phyloP scores from a whole-genome alignment of 2,329 filamentous ascomycete species.

The Passalora sequoiae region DNA sequence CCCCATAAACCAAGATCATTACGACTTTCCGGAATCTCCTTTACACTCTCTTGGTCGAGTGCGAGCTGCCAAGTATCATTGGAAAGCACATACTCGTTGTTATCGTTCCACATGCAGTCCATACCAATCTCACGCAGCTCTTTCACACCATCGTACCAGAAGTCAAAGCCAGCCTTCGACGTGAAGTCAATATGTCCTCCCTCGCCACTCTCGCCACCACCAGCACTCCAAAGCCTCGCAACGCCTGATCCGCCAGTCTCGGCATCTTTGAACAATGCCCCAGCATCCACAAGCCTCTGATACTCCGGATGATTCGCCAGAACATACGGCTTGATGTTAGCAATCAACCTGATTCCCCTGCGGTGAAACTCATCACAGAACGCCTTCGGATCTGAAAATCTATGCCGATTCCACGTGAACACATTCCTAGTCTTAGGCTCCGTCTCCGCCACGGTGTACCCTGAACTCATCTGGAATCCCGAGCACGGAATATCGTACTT shows the following conservation, averaged over 20 bases:
- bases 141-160: slow-evolving; percentile 66
- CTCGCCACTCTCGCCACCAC: slow-evolving; percentile 63
- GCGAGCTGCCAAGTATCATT: slow-evolving; percentile 62
- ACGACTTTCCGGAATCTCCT: slow-evolving; percentile 31
- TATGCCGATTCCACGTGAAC: slow-evolving; percentile 65
- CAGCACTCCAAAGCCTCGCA: slow-evolving; percentile 65
- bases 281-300: slow-evolving; percentile 51
- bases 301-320: slow-evolving; percentile 64
- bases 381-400: slow-evolving; percentile 62
- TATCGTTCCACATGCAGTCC: slow-evolving; percentile 74
- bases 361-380: slow-evolving; percentile 60
- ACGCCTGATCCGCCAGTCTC: slow-evolving; percentile 46
- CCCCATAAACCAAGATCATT: slow-evolving; percentile 64
- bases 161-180: slow-evolving; percentile 59
- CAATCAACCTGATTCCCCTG: slow-evolving; percentile 61
- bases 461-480: slow-evolving; percentile 67
- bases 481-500: slow-evolving; percentile 65
- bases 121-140: slow-evolving; percentile 59
- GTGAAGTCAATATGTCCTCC: slow-evolving; percentile 72
- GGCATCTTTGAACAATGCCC: slow-evolving; percentile 61
- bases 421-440: slow-evolving; percentile 67
- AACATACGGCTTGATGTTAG: slow-evolving; percentile 70
- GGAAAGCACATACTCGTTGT: slow-evolving; percentile 67
- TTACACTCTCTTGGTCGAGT: slow-evolving; percentile 42
- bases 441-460: slow-evolving; percentile 63